These are phyloP conservation scores for Magnusiomyces ingens DNA, from an alignment of 1,139 yeast genomes.

Conservation along the genomic window DNA sequence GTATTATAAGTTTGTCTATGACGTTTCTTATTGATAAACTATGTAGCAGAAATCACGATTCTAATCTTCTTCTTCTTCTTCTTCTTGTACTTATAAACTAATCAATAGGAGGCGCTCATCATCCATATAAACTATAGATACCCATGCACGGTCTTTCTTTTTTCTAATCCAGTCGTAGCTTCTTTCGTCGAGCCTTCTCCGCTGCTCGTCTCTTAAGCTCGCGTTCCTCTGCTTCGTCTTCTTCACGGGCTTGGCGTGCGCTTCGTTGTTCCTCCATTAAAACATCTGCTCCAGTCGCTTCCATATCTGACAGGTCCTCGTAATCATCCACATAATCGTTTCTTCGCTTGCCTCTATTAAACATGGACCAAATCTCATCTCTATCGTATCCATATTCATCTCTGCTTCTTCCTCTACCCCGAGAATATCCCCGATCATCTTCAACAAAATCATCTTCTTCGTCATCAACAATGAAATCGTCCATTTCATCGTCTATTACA, in stretches of 20 bases:
- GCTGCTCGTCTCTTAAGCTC: conserved; percentile 47
- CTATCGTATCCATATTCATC: conserved; percentile 51
- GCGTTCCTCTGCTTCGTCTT: conserved; percentile 57
- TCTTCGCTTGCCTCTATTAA: conserved; percentile 57
- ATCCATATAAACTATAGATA: no score
- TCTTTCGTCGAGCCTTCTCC: conserved; percentile 34
- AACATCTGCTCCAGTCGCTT: conserved; percentile 85
- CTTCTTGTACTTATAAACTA: no score
- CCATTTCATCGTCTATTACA: conserved; percentile 29
- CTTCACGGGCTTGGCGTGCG: conserved; percentile 51
- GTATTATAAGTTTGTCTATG: no score
- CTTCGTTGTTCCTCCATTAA: conserved; percentile 73
- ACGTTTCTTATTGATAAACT: not conserved
- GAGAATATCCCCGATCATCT: conserved; percentile 8
- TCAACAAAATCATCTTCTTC: conserved; percentile 27
- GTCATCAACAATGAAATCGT: conserved; percentile 34
- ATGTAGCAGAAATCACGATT: not conserved
- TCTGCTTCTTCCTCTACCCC: conserved; percentile 18
- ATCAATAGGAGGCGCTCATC: no score
- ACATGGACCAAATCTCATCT: conserved; percentile 85
- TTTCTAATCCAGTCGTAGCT: not conserved
- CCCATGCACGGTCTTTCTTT: no score
- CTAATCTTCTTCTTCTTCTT: no score
- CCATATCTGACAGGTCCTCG: conserved; percentile 75
- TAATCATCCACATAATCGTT: conserved; percentile 41